Evolutionary conservation across 495 filamentous ascomycete species (phyloP), one percentile per base, ranked within the genome.

Genomic region (Podospora tetraspora): DNA sequence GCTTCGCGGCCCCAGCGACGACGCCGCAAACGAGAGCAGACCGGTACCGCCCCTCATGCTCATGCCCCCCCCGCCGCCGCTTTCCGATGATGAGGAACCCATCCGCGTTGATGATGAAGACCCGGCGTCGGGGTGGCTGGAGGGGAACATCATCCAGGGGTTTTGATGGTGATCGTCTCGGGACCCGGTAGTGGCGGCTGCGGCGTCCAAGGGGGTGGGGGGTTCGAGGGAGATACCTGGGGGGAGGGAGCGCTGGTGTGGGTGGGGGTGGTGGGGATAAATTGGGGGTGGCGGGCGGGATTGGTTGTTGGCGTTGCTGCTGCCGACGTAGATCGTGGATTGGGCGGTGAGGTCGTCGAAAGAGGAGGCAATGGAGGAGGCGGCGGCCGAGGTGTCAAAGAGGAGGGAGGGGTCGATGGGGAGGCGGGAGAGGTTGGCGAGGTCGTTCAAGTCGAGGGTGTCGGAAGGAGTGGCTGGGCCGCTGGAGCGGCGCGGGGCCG

Each of bases 371-470:
- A 67, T 69, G 6, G 73, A 75, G 4, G 64, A 73, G 5, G 71
- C 59, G 57, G 57, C 64, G 66, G 71, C 73, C 43, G 70, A 23
- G 6, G 74, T 37, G 24, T 75, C 76, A 12, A 71, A 67, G 43
- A 76, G 62, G 1, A 76, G 66, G 13, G 71, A 69, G 24, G 74
- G 74, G 59, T 76, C 76, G 34, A 76, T 72, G 29, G 74, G 71
- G 30, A 77, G 59, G 19, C 73, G 72, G 29, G 62, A 62, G 11
- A 73, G 63, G 22, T 62, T 66, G 21, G 67, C 61, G 43, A 61
- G 62, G 6, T 66, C 52, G 62, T 57, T 67, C 11, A 59, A 32
- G 23, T 73, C 66, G 21, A 34, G 25, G 34, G 25, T 27, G 27
- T 52, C 58, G 24, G 27, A 60, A 23, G 23, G 13, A 10, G 27